phyloP scores from a whole-genome alignment of 2,329 filamentous ascomycete species.

The Colletotrichum cordylinicola region DNA sequence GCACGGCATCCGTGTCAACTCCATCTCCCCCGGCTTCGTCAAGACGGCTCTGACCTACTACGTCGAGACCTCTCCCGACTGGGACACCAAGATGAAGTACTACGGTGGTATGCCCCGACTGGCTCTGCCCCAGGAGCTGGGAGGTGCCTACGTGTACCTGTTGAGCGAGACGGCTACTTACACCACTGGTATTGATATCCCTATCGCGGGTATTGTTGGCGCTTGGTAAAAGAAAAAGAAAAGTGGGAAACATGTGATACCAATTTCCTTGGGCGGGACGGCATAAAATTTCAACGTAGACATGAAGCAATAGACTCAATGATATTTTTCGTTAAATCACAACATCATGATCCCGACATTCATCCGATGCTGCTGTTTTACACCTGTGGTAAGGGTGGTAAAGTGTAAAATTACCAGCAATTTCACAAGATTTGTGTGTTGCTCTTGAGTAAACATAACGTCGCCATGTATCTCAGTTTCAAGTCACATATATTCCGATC shows the following conservation, averaged over 20 bases:
- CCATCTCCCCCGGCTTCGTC: constrained; percentile 49
- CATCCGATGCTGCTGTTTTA: fast-evolving
- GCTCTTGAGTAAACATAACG: fast-evolving
- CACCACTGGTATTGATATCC: constrained; percentile 56
- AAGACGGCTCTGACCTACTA: constrained; percentile 54
- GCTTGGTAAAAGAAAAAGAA: neutral
- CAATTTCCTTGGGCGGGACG: neutral
- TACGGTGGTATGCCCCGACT: constrained; percentile 62
- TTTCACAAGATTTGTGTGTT: neutral
- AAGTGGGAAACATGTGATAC: neutral
- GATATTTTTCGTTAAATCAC: neutral
- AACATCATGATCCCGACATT: neutral
- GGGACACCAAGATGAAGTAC: constrained; percentile 62
- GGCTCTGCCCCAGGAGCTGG: constrained; percentile 57
- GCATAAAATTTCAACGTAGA: neutral
- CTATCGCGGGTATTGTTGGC: constrained; percentile 41
- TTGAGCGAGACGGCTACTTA: constrained; percentile 56
- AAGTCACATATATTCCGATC: neutral
- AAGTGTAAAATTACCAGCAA: neutral
- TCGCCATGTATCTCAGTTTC: neutral
- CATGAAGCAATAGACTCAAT: constrained; percentile 6
- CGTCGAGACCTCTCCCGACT: constrained; percentile 57
- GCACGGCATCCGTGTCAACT: constrained; percentile 51
- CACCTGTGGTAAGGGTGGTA: neutral
- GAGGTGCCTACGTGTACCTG: constrained; percentile 63